These are phyloP conservation scores for Colletotrichum navitas DNA, from an alignment of 2,329 filamentous ascomycete species.

Conservation along the genomic window DNA sequence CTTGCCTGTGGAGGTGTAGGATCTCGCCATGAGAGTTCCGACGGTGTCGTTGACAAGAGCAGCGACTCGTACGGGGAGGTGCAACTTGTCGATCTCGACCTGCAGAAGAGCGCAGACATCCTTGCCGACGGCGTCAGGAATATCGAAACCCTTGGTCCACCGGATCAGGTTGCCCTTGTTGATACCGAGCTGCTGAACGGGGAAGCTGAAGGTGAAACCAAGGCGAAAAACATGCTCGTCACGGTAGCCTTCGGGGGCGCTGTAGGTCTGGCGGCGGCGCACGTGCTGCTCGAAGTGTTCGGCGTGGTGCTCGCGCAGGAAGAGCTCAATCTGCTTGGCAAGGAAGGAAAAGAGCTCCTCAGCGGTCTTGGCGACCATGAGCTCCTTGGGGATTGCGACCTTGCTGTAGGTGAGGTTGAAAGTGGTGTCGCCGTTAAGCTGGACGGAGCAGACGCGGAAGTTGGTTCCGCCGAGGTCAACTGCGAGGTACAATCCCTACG, in stretches of 20 bases:
- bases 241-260: slow-evolving; percentile 68
- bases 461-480: slow-evolving; percentile 99
- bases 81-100: slow-evolving; percentile 86
- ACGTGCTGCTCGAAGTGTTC: slow-evolving; percentile 84
- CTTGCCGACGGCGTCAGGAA: slow-evolving; percentile 92
- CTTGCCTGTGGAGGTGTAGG: slow-evolving; percentile 92
- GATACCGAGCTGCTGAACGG: slow-evolving; percentile 92
- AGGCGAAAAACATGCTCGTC: slow-evolving; percentile 89
- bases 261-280: slow-evolving; percentile 72
- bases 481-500: slow-evolving; percentile 92
- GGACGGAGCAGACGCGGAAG: slow-evolving; percentile 96
- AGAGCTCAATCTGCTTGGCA: slow-evolving; percentile 90
- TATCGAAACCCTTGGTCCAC: slow-evolving; percentile 99
- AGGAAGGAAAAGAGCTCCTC: slow-evolving; percentile 92
- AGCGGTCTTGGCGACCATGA: slow-evolving; percentile 91
- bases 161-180: slow-evolving; percentile 95
- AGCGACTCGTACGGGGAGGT: slow-evolving; percentile 92
- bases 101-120: slow-evolving; percentile 95
- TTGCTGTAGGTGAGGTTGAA: slow-evolving; percentile 95
- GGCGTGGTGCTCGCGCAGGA: slow-evolving; percentile 87
- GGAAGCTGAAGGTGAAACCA: slow-evolving; percentile 99
- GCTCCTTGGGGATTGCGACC: slow-evolving; percentile 86
- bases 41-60: slow-evolving; percentile 98
- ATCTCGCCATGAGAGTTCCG: slow-evolving; percentile 96
- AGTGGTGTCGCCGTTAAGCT: slow-evolving; percentile 92